Base-by-base conservation (phyloP, 23 red algal species). In the Pyropia haitanensis region DNA sequence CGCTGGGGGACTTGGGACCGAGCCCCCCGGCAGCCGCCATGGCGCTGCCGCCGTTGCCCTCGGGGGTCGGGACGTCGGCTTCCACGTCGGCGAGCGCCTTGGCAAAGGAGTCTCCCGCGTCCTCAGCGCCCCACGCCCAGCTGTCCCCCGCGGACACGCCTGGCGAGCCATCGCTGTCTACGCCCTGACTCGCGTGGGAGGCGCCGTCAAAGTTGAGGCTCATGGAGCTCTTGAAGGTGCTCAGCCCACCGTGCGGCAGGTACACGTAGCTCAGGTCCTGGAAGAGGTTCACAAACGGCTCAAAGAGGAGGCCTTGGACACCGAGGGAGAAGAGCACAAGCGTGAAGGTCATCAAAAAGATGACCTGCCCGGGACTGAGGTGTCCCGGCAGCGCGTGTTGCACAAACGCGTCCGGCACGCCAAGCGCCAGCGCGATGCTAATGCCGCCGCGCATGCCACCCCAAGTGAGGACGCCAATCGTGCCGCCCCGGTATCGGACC, bases 221-320 rank as follows among this genome's bases (percentile, higher is more conserved):
- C 49, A 67, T 73, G 24, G 70, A 53, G 10, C 70, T 75, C 23
- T 54, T 71, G 60, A 65, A 75, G 7, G 80, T 86, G 49, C 80
- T 63, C 5, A 86, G 70, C 27, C 80, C 80, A 26, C 68, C 80
- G 55, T 71, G 74, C 18, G 80, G 71, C 20, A 86, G 46, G 18
- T 75, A 69, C 14, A 75, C 68, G 53, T 76, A 86, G 64, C 80
- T 86, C 3, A 86, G 60, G 27, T 71, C 44, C 63, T 86, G 74
- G 64, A 86, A 75, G 69, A 86, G 73, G 18, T 63, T 73, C 33
- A 86, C 67, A 22, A 88, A 73, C 7, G 85, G 64, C 51, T 90
- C 93, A 64, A 97, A 97, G 7, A 91, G 57, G 58, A 97, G 75
- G 20, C 91, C 93, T 61, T 97, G 93, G 23, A 88, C 93, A 15